Base-by-base conservation (phyloP, 2,329 filamentous ascomycete species). In the Penicillium thymicola region DNA sequence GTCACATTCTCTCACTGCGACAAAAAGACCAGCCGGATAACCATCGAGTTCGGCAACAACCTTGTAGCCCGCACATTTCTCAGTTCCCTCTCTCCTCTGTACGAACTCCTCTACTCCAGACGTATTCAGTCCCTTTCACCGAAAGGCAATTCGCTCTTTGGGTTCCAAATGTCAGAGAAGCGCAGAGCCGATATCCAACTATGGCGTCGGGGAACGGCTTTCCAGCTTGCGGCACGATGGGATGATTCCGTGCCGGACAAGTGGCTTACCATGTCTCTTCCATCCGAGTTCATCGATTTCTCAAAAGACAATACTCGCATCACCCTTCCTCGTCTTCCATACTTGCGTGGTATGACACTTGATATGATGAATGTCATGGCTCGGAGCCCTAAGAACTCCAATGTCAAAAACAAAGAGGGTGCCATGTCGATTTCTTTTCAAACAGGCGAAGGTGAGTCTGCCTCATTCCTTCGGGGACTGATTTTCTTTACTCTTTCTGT, bases 1-100 rank as follows among this genome's bases (percentile, higher is more conserved):
- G 69, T 70, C 2, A 51, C 40, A 8, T 72, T 71, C 49, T 70
- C 70, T 9, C 67, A 70, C 41, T 70, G 67, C 54, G 66, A 71
- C 28, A 71, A 69, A 40, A 66, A 59, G 28, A 45, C 60, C 1
- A 57, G 47, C 2, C 50, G 59, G 13, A 55, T 60, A 25, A 46
- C 38, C 8, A 52, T 68, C 10, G 57, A 62, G 2, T 72, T 72
- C 37, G 55, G 61, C 28, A 57, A 64, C 9, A 63, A 67, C 18
- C 28, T 41, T 1, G 40, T 57, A 9, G 48, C 63, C 9, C 64
- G 60, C 21, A 54, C 54, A 5, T 72, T 72, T 47, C 62, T 72
- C 53, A 65, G 61, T 46, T 60, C 68, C 0, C 66, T 72, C 5
- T 65, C 70, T 4, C 58, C 62, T 11, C 38, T 59, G 1, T 64